Evolutionary conservation across 2,329 filamentous ascomycete genomes (phyloP).

Genomic region (Zasmidium angulare): DNA sequence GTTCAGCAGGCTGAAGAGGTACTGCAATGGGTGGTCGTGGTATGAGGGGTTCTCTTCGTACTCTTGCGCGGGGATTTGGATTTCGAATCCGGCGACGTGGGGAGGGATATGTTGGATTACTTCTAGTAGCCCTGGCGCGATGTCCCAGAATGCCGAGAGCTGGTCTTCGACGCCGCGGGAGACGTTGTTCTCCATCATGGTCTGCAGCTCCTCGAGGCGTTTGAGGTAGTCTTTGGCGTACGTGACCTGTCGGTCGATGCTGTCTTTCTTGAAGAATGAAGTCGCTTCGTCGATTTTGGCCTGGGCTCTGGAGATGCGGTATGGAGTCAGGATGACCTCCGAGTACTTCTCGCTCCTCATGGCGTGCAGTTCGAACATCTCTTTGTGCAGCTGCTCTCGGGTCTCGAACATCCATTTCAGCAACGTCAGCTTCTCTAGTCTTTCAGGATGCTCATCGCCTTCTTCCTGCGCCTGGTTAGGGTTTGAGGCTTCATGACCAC

Average conservation of each 20-base stretch:
- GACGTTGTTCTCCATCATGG: constrained; percentile 80
- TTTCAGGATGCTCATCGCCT: constrained; percentile 89
- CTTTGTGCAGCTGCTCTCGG: constrained; percentile 81
- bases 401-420: constrained; percentile 97
- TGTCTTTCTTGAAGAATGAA: constrained; percentile 80
- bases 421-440: constrained; percentile 89
- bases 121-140: constrained; percentile 76
- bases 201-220: constrained; percentile 73
- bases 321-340: constrained; percentile 78
- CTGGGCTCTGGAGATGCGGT: constrained; percentile 68
- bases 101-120: constrained; percentile 77
- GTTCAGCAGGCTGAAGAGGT: constrained; percentile 78
- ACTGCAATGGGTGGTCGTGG: constrained; percentile 78
- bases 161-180: constrained; percentile 86
- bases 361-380: constrained; percentile 79
- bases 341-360: constrained; percentile 82
- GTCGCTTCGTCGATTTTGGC: constrained; percentile 78
- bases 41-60: constrained; percentile 85
- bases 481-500: constrained; percentile 65
- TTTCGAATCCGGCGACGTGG: constrained; percentile 58
- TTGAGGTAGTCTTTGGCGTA: constrained; percentile 71
- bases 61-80: constrained; percentile 77
- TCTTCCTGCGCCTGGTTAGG: constrained; percentile 90
- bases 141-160: constrained; percentile 95
- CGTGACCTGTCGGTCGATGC: constrained; percentile 64